A percentile compares a stretch with the other conserved stretches of the same genome.
Evolutionary conservation across 352 stramenopile genomes (phyloP).

Genomic region (Phytophthora lateralis): DNA sequence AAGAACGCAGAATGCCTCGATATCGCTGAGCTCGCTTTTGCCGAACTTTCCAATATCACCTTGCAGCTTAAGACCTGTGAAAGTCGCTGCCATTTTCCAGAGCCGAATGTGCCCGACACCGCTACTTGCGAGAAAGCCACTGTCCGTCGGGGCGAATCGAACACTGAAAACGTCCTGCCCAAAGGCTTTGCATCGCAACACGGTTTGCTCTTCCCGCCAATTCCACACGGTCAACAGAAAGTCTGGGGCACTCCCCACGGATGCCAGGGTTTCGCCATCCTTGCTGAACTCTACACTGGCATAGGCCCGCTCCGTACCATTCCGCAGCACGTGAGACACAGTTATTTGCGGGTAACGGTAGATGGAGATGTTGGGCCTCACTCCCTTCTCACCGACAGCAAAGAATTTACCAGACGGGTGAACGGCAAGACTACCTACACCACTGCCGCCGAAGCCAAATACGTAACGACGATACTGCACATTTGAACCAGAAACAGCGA

Average conservation of each 20-base stretch:
- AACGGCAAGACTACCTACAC: conserved; percentile 72
- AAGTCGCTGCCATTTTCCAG: conserved; percentile 96
- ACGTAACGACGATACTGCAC: conserved; percentile 53
- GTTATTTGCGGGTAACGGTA: conserved; percentile 83
- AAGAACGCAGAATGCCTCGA: conserved; percentile 93
- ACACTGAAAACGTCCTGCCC: conserved; percentile 94
- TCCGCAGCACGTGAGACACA: conserved; percentile 75
- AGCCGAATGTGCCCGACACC: conserved; percentile 95
- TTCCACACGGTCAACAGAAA: conserved; percentile 95
- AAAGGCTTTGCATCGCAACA: conserved; percentile 94
- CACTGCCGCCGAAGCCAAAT: conserved; percentile 72
- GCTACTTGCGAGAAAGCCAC: conserved; percentile 91
- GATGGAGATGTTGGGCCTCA: conserved; percentile 87
- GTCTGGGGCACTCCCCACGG: conserved; percentile 87
- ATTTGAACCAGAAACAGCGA: conserved; percentile 15
- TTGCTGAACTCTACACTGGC: conserved; percentile 74
- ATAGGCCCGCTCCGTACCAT: conserved; percentile 87
- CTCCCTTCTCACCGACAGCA: conserved; percentile 89
- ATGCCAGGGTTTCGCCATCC: conserved; percentile 89
- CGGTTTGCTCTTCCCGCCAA: conserved; percentile 89
- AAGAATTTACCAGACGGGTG: conserved; percentile 79
- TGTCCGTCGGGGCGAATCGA: conserved; percentile 87
- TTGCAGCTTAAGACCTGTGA: conserved; percentile 96
- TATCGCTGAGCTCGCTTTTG: conserved; percentile 94
- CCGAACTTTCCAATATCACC: conserved; percentile 96